Base-by-base conservation (phyloP, 768 basidiomycete genomes). In the Russula earlei region DNA sequence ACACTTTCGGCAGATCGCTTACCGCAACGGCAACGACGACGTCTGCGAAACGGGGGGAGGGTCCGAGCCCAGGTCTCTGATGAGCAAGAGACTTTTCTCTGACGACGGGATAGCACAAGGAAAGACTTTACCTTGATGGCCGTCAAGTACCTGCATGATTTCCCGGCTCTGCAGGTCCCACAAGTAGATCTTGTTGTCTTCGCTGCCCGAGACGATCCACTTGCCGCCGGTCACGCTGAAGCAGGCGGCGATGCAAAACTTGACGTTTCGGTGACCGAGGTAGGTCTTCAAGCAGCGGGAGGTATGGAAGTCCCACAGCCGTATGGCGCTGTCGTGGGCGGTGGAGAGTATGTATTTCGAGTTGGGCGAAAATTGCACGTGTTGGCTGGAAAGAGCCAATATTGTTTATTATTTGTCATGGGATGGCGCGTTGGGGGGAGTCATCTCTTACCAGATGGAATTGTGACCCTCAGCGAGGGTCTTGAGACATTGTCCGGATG, bases 261-360 rank as follows among this genome's bases (percentile, higher is more conserved):
- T 87, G 24, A 82, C 72, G 69, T 93, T 95, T 15, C 72, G 71
- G 67, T 95, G 92, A 1, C 92, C 91, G 5, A 74, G 75, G 69
- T 93, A 92, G 1, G 93, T 92, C 71, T 97, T 97, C 22, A 98
- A 72, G 62, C 89, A 90, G 52, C 88, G 84, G 0, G 89, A 86
- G 0, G 85, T 87, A 60, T 94, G 90, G 68, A 92, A 95, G 65
- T 96, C 91, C 93, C 95, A 97, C 4, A 99, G 74, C 1, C 95
- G 84, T 60, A 97, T 91, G 0, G 87, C 85, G 55, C 85, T 91
- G 66, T 97, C 93, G 65, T 97, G 87, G 0, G 95, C 90, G 0
- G 92, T 90, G 1, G 92, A 92, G 49, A 99, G 78, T 50, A 99
- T 87, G 70, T 91, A 94, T 70, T 89, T 90, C 7, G 91, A 92